phyloP scores from a whole-genome alignment of 495 filamentous ascomycete genomes.

The Hypoxylon fragiforme region DNA sequence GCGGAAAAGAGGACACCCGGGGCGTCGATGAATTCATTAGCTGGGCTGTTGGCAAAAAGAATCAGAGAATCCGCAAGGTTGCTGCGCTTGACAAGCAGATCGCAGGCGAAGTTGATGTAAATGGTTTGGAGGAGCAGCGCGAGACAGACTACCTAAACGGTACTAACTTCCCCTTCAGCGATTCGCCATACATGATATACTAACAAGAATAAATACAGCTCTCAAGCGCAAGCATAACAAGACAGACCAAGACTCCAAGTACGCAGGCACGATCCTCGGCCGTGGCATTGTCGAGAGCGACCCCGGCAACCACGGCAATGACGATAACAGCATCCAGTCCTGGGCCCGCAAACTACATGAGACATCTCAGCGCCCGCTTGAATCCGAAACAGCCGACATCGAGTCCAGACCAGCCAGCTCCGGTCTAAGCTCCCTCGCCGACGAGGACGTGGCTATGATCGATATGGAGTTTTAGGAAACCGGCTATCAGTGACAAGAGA shows the following conservation, averaged over 20 bases:
- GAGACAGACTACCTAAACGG: slow-evolving; percentile 72
- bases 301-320: slow-evolving; percentile 72
- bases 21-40: slow-evolving; percentile 72
- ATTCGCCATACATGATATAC: not conserved
- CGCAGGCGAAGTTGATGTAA: slow-evolving; percentile 21
- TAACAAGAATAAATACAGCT: slow-evolving; percentile 38
- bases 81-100: slow-evolving; percentile 56
- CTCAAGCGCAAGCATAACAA: slow-evolving; percentile 87
- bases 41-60: slow-evolving; percentile 70
- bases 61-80: slow-evolving; percentile 66
- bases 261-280: slow-evolving; percentile 77
- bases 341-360: slow-evolving; percentile 56
- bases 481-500: no score
- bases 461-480: slow-evolving; percentile 30
- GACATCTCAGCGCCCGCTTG: slow-evolving; percentile 24
- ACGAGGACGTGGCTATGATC: slow-evolving; percentile 48
- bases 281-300: slow-evolving; percentile 66
- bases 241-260: slow-evolving; percentile 75
- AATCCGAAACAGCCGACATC: slow-evolving; percentile 9
- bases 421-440: slow-evolving; percentile 55
- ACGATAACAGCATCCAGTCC: slow-evolving; percentile 63
- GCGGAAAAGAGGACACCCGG: slow-evolving; percentile 67
- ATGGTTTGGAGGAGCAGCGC: slow-evolving; percentile 42
- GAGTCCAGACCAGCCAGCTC: slow-evolving; percentile 54
- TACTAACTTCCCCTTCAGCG: slow-evolving; percentile 35